Base-by-base conservation (phyloP, 176 grass and related monocot genomes). In the Carex cristatella region DNA sequence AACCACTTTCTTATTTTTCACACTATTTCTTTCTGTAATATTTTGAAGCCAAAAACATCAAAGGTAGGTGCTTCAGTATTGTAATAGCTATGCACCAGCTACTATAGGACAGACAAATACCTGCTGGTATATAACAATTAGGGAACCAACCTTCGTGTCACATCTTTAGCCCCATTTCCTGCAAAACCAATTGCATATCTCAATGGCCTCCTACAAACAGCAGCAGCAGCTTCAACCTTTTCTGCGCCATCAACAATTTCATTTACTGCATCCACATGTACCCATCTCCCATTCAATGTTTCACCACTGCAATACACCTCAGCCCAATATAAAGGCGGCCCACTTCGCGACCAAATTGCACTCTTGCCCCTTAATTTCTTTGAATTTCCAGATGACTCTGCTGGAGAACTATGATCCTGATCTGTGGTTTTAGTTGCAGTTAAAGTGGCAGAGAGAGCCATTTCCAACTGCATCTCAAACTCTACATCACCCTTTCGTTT, bases 131-230 rank as follows among this genome's bases (percentile, higher is more conserved):
- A 57, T 31, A 55, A 28, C 32, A 77, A 55, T 31, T 77, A 77
- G 23, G 49, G 27, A 77, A 77, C 73, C 49, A 83, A 98, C 95
- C 91, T 98, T 89, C 95, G 87, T 58, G 95, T 95, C 78, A 98
- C 95, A 86, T 98, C 95, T 93, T 98, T 98, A 89, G 93, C 91
- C 64, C 95, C 95, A 76, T 91, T 89, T 89, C 89, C 91, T 61
- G 91, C 86, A 92, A 98, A 98, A 74, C 91, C 93, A 88, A 98
- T 40, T 38, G 90, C 95, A 68, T 98, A 98, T 89, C 84, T 98
- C 81, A 98, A 86, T 51, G 89, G 87, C 79, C 86, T 94, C 86
- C 90, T 93, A 87, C 91, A 95, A 73, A 92, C 93, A 83, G 91
- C 92, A 72, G 86, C 87, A 89, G 91, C 79, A 88, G 89, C 85